Base-by-base conservation (phyloP, 352 stramenopile species). In the Ophiocytium majus region DNA sequence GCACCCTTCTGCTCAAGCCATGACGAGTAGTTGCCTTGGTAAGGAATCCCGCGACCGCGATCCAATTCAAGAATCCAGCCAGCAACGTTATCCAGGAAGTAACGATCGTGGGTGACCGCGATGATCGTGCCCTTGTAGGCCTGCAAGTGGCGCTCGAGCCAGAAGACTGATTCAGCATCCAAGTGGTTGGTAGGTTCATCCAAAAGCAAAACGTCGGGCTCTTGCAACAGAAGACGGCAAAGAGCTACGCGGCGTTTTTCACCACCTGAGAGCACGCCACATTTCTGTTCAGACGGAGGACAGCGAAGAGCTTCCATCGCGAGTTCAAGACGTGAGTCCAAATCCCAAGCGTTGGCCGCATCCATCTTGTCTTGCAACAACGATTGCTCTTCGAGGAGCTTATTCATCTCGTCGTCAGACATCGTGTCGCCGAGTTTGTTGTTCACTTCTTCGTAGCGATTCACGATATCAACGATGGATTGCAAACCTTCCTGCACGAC, bases 31-130 rank as follows among this genome's bases (percentile, higher is more conserved):
- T 99, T 99, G 49, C 97, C 97, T 91, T 98, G 94, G 91, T 98
- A 98, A 50, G 95, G 95, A 90, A 97, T 97, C n/a, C 92, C 91
- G 82, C 93, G 88, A 5, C 97, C 96, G 76, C 95, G 92, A 89
- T 99, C 96, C 0, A 99, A 91, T 88, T 99, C 96, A 0, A 99
- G 90, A 83, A 99, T 98, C 95, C 96, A 98, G 33, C 95, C 92
- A 9, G 95, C 95, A 1, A 99, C 96, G 86, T 98, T 98, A 86
- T 99, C 96, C 34, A 99, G 85, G 88, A 99, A 99, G 90, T 99
- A 98, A 19, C 79, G 49, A 89, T 99, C 97, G 92, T 99, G 97
- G 33, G 97, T 99, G 86, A 99, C 98, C 36, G 95, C 97, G 31
- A 99, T 92, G 81, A 99, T 95, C 0, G 97, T 99, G 82, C 96